Percentiles rank a stretch among this genome's conserved stretches.
phyloP scores from a whole-genome alignment of 768 basidiomycete genomes.

The Rhizopogon sp. region DNA sequence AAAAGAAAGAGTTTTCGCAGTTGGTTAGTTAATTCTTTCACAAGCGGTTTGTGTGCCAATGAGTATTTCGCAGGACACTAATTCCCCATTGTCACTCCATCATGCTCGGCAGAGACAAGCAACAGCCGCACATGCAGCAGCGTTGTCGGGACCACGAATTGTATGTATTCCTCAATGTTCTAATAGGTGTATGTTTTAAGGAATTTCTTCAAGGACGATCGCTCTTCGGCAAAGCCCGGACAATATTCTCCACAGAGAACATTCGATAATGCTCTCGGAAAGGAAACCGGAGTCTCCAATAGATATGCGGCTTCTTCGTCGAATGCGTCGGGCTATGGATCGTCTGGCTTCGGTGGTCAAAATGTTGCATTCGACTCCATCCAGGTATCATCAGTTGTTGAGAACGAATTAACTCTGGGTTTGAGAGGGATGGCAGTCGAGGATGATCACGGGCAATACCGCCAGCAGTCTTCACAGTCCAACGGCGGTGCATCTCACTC shows the following conservation, averaged over 20 bases:
- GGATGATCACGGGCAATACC: slow-evolving; percentile 44
- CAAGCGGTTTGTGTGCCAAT: slow-evolving; percentile 4
- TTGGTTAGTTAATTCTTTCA: slow-evolving; percentile 34
- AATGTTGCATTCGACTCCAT: slow-evolving; percentile 32
- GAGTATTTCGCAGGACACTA: slow-evolving; percentile 32
- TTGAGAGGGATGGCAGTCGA: slow-evolving; percentile 60
- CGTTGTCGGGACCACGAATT: slow-evolving; percentile 36
- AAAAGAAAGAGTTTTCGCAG: slow-evolving; percentile 45
- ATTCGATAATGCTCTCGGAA: slow-evolving; percentile 42
- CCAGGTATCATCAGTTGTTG: slow-evolving; percentile 36
- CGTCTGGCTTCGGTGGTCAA: slow-evolving; percentile 26
- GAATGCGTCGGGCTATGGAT: slow-evolving; percentile 27
- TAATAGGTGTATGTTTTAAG: slow-evolving; percentile 11
- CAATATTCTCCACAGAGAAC: slow-evolving; percentile 49
- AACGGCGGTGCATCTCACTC: slow-evolving; percentile 25
- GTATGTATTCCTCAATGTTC: slow-evolving; percentile 24
- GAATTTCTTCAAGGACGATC: slow-evolving; percentile 39
- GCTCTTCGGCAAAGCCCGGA: slow-evolving; percentile 39
- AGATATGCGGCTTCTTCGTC: slow-evolving; percentile 47
- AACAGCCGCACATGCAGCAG: slow-evolving; percentile 29
- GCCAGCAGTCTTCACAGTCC: slow-evolving; percentile 28
- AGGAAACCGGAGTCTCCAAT: slow-evolving; percentile 31
- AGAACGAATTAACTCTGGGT: slow-evolving; percentile 50
- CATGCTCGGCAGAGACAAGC: slow-evolving; percentile 44
- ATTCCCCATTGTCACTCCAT: slow-evolving; percentile 37